Percentiles rank a stretch among this genome's conserved stretches.
phyloP scores from a whole-genome alignment of 257 asterid genomes.

The Marsdenia floribunda region DNA sequence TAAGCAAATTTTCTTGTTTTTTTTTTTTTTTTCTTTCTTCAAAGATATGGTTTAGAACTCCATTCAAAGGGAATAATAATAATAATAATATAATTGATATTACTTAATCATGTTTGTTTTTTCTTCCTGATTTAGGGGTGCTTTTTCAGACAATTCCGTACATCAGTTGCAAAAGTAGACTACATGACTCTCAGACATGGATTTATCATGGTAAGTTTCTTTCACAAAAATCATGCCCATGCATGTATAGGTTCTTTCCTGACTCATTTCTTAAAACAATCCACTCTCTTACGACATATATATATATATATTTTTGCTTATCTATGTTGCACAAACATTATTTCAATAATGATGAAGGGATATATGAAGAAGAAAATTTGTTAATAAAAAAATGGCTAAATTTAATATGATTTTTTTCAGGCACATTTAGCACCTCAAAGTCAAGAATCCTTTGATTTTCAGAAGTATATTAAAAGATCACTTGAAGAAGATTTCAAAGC shows the following conservation, averaged over 20 bases:
- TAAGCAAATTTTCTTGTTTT: too few species aligned
- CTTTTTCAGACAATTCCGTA: conserved; percentile 76
- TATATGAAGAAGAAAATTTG: neutral
- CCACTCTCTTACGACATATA: too few species aligned
- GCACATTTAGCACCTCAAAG: conserved; percentile 91
- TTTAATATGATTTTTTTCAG: conserved; percentile 21
- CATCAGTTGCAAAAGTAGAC: conserved; percentile 87
- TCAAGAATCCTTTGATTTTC: conserved; percentile 64
- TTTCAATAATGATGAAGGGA: neutral
- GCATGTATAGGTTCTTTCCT: too few species aligned
- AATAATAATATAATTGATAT: too few species aligned
- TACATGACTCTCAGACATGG: conserved; percentile 87
- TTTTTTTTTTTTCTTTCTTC: neutral
- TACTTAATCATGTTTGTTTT: neutral
- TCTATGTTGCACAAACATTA: too few species aligned
- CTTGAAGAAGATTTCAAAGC: conserved; percentile 90
- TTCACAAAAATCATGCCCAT: too few species aligned
- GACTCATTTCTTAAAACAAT: too few species aligned
- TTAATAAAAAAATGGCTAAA: neutral
- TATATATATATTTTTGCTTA: too few species aligned
- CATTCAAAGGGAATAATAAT: neutral
- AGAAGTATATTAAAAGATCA: conserved; percentile 75
- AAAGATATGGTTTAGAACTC: neutral
- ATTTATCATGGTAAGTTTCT: conserved; percentile 50
- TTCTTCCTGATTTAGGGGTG: conserved; percentile 46